Percentiles rank a stretch among this genome's conserved stretches.
Evolutionary conservation across 1,284 basidiomycete genomes (phyloP).

Genomic region (Pseudozyma sp.): DNA sequence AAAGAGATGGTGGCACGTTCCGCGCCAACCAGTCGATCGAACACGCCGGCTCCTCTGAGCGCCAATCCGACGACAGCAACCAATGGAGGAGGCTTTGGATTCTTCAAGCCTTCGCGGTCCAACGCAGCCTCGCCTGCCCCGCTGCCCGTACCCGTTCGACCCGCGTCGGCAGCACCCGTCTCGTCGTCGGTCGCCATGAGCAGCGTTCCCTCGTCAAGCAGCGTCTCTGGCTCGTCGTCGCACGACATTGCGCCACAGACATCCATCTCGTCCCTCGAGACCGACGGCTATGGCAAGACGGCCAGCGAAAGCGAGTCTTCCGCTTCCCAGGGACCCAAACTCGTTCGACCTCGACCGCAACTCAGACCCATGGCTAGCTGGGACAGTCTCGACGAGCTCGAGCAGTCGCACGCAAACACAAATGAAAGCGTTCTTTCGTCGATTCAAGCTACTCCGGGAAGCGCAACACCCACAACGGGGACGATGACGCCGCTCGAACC

Average conservation of each 20-base stretch:
- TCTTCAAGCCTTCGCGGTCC: slow-evolving; percentile 23
- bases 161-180: slow-evolving; percentile 35
- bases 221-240: slow-evolving; percentile 22
- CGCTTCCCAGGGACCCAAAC: slow-evolving; percentile 19
- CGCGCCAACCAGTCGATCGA: slow-evolving; percentile 37
- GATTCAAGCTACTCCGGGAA: background rate
- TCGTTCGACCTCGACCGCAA: slow-evolving; percentile 30
- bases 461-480: slow-evolving; percentile 9
- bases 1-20: slow-evolving; percentile 46
- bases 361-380: slow-evolving; percentile 40
- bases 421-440: background rate
- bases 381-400: slow-evolving; percentile 46
- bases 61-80: background rate
- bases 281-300: background rate
- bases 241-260: slow-evolving; percentile 34
- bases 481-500: slow-evolving; percentile 24
- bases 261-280: slow-evolving; percentile 39
- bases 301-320: slow-evolving; percentile 15
- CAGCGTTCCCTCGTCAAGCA: slow-evolving; percentile 18
- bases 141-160: slow-evolving; percentile 18
- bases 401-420: slow-evolving; percentile 18
- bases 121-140: slow-evolving; percentile 29
- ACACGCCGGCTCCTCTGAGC: slow-evolving; percentile 33
- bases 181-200: slow-evolving; percentile 26
- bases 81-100: slow-evolving; percentile 7